phyloP scores from a whole-genome alignment of 140 eudicot genomes.

The Cichorium intybus region DNA sequence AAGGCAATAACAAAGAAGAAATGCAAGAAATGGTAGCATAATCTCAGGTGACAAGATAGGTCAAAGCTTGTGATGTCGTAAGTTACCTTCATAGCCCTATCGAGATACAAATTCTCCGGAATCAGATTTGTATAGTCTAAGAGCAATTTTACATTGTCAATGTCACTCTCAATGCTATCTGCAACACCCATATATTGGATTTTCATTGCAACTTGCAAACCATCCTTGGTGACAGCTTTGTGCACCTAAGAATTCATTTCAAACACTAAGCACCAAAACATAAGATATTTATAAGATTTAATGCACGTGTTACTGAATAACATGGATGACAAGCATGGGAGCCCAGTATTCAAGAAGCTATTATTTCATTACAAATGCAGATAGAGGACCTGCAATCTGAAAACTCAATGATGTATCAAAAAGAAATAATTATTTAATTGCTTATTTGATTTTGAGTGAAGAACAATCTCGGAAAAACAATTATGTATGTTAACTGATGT shows the following conservation, averaged over 20 bases:
- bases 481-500: background rate
- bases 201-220: slow-evolving; percentile 82
- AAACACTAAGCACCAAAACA: slow-evolving; percentile 21
- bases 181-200: slow-evolving; percentile 99
- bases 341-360: background rate
- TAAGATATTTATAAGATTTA: background rate
- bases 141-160: slow-evolving; percentile 82
- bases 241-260: slow-evolving; percentile 59
- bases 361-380: background rate
- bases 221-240: slow-evolving; percentile 82
- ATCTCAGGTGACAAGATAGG: slow-evolving; percentile 17
- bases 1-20: background rate
- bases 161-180: slow-evolving; percentile 98
- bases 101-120: slow-evolving; percentile 82
- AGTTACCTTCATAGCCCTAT: slow-evolving; percentile 85
- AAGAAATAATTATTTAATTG: background rate
- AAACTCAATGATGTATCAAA: background rate
- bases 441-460: background rate
- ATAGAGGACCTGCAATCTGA: background rate
- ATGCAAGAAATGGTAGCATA: slow-evolving; percentile 6
- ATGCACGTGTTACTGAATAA: slow-evolving; percentile 2
- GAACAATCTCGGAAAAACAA: background rate
- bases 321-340: background rate
- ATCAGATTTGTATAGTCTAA: slow-evolving; percentile 73
- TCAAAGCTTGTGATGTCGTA: background rate